phyloP scores from a whole-genome alignment of 768 basidiomycete genomes.

The Cubamyces sp. region DNA sequence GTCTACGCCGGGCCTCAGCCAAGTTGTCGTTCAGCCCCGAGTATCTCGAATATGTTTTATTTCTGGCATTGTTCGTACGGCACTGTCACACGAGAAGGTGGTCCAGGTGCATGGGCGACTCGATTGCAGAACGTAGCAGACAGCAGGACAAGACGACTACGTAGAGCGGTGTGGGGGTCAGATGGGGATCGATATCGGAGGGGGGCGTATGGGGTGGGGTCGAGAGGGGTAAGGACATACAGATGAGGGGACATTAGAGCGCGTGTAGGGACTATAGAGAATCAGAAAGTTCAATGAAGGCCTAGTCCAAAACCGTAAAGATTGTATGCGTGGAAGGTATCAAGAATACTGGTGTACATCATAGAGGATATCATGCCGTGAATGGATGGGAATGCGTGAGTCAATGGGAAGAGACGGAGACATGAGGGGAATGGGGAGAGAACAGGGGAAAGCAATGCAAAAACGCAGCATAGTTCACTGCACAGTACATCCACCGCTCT shows the following conservation, averaged over 20 bases:
- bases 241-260: constrained; percentile 12
- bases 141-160: constrained; percentile 17
- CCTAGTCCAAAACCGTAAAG: constrained; percentile 24
- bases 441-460: background rate
- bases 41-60: too few relatives aligned
- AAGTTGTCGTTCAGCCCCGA: too few relatives aligned
- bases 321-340: constrained; percentile 24
- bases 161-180: constrained; percentile 21
- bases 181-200: constrained; percentile 6
- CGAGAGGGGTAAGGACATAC: constrained; percentile 14
- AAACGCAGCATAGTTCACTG: constrained; percentile 38
- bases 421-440: background rate
- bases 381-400: constrained; percentile 17
- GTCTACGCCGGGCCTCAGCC: too few relatives aligned
- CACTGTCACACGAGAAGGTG: too few relatives aligned
- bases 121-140: constrained; percentile 18
- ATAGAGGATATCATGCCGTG: constrained; percentile 25
- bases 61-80: too few relatives aligned
- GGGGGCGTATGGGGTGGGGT: background rate
- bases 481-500: constrained; percentile 49
- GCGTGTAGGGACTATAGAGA: constrained; percentile 24
- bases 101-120: constrained; percentile 20
- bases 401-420: background rate
- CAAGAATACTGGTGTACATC: constrained; percentile 24
- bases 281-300: constrained; percentile 24